phyloP scores from a whole-genome alignment of 768 basidiomycete species.

The Pleurotus djamor region DNA sequence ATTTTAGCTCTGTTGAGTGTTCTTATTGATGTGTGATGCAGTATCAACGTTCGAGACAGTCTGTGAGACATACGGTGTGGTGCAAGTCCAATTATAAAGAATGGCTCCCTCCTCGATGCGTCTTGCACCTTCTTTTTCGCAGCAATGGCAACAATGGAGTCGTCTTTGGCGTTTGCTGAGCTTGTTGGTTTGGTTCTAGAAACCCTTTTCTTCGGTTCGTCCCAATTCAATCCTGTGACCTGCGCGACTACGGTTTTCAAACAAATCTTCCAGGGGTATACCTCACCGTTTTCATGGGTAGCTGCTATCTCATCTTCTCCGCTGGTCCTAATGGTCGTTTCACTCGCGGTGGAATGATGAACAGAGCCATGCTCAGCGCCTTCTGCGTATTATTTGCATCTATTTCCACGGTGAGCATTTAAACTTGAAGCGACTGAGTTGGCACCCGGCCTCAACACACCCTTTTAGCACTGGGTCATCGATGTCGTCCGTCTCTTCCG shows the following conservation, averaged over 20 bases:
- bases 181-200: background rate
- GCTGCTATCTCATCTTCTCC: background rate
- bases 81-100: no score
- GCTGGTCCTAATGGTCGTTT: background rate
- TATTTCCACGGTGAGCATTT: background rate
- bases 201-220: background rate
- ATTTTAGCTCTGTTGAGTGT: no score
- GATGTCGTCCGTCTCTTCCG: constrained; percentile 12
- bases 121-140: no score
- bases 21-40: no score
- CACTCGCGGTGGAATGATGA: background rate
- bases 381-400: background rate
- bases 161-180: background rate
- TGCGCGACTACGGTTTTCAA: background rate
- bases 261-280: background rate
- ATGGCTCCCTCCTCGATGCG: no score
- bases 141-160: no score
- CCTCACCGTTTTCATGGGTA: background rate
- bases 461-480: constrained; percentile 13
- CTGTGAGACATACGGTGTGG: no score
- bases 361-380: background rate
- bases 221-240: background rate
- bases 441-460: background rate
- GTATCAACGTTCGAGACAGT: no score
- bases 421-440: background rate